Percentiles rank a stretch among this genome's conserved stretches.
Evolutionary conservation across 768 basidiomycete species (phyloP).

Genomic region (Pulveroboletus ravenelii): DNA sequence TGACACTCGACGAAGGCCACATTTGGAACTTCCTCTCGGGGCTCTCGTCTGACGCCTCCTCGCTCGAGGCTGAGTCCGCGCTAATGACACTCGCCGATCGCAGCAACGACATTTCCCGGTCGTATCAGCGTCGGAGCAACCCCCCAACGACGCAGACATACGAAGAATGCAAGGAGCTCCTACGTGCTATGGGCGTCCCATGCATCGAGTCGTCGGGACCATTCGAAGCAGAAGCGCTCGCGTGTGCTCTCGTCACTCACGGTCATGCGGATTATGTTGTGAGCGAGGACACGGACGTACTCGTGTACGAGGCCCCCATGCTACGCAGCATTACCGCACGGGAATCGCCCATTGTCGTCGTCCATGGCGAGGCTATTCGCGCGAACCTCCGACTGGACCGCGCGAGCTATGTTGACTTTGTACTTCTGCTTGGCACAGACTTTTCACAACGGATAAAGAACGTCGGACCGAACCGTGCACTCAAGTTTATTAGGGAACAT

Average conservation of each 20-base stretch:
- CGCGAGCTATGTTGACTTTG: slow-evolving; percentile 72
- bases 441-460: slow-evolving; percentile 82
- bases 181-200: slow-evolving; percentile 79
- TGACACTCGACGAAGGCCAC: slow-evolving; percentile 55
- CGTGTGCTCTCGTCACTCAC: slow-evolving; percentile 65
- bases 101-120: slow-evolving; percentile 56
- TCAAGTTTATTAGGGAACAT: slow-evolving; percentile 68
- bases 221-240: slow-evolving; percentile 84
- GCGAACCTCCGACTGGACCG: slow-evolving; percentile 51
- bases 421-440: slow-evolving; percentile 84
- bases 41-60: slow-evolving; percentile 5
- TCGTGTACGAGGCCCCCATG: slow-evolving; percentile 78
- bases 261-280: slow-evolving; percentile 85
- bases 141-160: slow-evolving; percentile 65
- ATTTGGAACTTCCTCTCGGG: slow-evolving; percentile 49
- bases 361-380: slow-evolving; percentile 64
- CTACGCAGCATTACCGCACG: slow-evolving; percentile 70
- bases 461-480: slow-evolving; percentile 73
- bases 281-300: slow-evolving; percentile 88
- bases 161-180: slow-evolving; percentile 60
- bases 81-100: slow-evolving; percentile 39
- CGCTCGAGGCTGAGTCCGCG: slow-evolving; percentile 19
- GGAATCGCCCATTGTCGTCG: slow-evolving; percentile 52
- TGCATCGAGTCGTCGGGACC: slow-evolving; percentile 64
- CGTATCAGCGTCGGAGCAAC: slow-evolving; percentile 59